These are phyloP conservation scores for Penicillium griseofulvum DNA, from an alignment of 2,329 filamentous ascomycete species.

Conservation along the genomic window DNA sequence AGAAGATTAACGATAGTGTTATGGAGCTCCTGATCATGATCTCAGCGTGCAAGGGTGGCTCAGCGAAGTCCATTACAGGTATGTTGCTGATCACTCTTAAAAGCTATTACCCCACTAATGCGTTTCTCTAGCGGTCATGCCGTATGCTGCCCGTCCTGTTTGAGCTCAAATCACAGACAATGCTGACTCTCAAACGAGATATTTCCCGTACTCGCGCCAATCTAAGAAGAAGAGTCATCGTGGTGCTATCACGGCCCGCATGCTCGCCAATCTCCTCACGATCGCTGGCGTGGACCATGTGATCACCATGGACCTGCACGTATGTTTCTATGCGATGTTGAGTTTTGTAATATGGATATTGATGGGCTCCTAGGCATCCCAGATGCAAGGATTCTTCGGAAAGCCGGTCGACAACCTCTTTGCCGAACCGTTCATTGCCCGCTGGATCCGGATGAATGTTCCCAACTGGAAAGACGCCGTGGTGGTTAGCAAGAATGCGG, in stretches of 20 bases:
- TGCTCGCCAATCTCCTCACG: conserved; percentile 91
- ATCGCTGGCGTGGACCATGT: conserved; percentile 96
- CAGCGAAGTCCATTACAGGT: conserved; percentile 96
- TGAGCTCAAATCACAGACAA: conserved; percentile 27
- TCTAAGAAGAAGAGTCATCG: conserved; percentile 99
- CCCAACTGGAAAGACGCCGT: conserved; percentile 83
- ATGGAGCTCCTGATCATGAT: conserved; percentile 99
- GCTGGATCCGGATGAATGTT: conserved; percentile 91
- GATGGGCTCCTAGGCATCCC: conserved; percentile 59
- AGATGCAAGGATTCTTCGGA: conserved; percentile 99
- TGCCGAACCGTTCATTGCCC: conserved; percentile 89
- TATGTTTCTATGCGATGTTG: conserved; percentile 38
- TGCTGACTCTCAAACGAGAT: conserved; percentile 51
- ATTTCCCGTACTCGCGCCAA: conserved; percentile 98
- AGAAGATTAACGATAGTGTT: conserved; percentile 95
- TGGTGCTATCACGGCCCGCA: conserved; percentile 91
- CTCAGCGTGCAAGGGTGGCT: conserved; percentile 95
- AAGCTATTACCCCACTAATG: conserved; percentile 17
- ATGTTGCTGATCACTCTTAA: conserved; percentile 34
- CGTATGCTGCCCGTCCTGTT: conserved; percentile 42
- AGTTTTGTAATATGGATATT: conserved; percentile 9
- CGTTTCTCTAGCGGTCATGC: conserved; percentile 43
- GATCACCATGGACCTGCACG: conserved; percentile 93
- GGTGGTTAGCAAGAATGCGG: conserved; percentile 96
- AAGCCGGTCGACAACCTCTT: conserved; percentile 97